Conservation (phyloP, 129 eudicot genomes). For the Helianthus annuus region HanXRQr2.0-SUNRISE NC_035445.2:141417073-141417572, state of each 20-base stretch:
- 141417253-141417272: slow-evolving; percentile 94
- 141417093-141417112: neutral
- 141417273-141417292: slow-evolving; percentile 98
- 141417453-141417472: slow-evolving; percentile 98
- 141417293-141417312: slow-evolving; percentile 96
- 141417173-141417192: slow-evolving; percentile 90
- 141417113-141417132: neutral
- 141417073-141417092: neutral
- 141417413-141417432: slow-evolving; percentile 90
- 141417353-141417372: slow-evolving; percentile 73
- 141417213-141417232: slow-evolving; percentile 65
- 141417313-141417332: slow-evolving; percentile 88
- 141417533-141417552: neutral
- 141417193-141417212: slow-evolving; percentile 80
- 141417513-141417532: neutral
- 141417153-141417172: slow-evolving; percentile 98
- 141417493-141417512: slow-evolving; percentile 31
- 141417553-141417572: neutral
- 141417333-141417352: slow-evolving; percentile 99
- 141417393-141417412: slow-evolving; percentile 85
- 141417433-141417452: slow-evolving; percentile 75
- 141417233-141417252: slow-evolving; percentile 66
- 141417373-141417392: slow-evolving; percentile 76
- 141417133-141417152: slow-evolving; percentile 48
- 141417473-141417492: slow-evolving; percentile 96